phyloP scores from a whole-genome alignment of 2,329 filamentous ascomycete species.

The Tothia fuscella region DNA sequence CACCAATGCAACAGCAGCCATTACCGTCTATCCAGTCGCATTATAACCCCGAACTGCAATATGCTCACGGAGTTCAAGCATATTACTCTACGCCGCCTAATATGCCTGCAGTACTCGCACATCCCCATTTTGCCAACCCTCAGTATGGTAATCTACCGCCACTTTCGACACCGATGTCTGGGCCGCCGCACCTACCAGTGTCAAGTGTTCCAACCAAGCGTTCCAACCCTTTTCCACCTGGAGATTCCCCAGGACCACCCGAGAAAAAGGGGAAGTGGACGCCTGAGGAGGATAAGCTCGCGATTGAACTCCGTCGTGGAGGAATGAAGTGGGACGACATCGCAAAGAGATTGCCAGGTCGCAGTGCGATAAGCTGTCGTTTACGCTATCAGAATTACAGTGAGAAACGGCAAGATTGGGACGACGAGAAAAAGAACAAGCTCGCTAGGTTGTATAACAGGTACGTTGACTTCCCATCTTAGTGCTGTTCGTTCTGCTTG shows the following conservation, averaged over 20 bases:
- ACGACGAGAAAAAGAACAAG: slow-evolving; percentile 96
- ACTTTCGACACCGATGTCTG: neutral
- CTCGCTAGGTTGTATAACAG: slow-evolving; percentile 88
- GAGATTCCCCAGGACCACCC: slow-evolving; percentile 39
- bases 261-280: slow-evolving; percentile 98
- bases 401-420: slow-evolving; percentile 86
- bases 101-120: slow-evolving; percentile 25
- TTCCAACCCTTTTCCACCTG: slow-evolving; percentile 32
- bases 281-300: slow-evolving; percentile 80
- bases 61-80: slow-evolving; percentile 3
- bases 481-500: neutral
- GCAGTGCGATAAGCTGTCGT: slow-evolving; percentile 87
- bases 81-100: slow-evolving; percentile 12
- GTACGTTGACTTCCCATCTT: slow-evolving; percentile 38
- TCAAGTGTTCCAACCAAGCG: slow-evolving; percentile 22
- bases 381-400: slow-evolving; percentile 97
- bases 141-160: too few relatives aligned
- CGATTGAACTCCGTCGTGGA: slow-evolving; percentile 78
- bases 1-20: slow-evolving; percentile 22
- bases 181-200: neutral
- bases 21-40: slow-evolving; percentile 23
- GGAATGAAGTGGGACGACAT: slow-evolving; percentile 99
- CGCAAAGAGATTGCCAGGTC: slow-evolving; percentile 75
- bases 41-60: slow-evolving; percentile 24
- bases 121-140: too few relatives aligned